A percentile compares a stretch with the other conserved stretches of the same genome.
These are phyloP conservation scores for Plectosphaerella sp. DNA, from an alignment of 2,329 filamentous ascomycete genomes.

Conservation along the genomic window DNA sequence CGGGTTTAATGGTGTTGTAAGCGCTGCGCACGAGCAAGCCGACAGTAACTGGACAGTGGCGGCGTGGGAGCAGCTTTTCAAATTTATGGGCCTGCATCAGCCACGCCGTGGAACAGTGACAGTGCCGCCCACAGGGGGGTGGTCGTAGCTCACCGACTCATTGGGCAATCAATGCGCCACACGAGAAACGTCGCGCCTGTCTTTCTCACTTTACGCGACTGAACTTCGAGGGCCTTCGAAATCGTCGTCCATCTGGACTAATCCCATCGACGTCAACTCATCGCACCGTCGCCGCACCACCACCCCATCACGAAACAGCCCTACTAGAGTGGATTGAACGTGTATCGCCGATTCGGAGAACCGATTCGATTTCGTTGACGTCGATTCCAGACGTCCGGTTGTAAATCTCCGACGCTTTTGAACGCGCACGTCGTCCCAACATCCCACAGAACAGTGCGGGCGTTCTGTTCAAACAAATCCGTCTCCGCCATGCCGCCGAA, in stretches of 20 bases:
- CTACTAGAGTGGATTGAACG: too few relatives aligned
- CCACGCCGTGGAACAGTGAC: background rate
- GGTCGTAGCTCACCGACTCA: background rate
- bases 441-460: background rate
- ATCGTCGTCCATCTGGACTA: background rate
- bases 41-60: background rate
- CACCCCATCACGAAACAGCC: background rate
- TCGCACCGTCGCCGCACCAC: background rate
- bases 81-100: background rate
- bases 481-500: slow-evolving; percentile 46
- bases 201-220: background rate
- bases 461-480: background rate
- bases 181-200: slow-evolving; percentile 2
- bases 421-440: background rate
- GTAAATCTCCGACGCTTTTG: too few relatives aligned
- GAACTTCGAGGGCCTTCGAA: background rate
- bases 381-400: too few relatives aligned
- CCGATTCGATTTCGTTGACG: too few relatives aligned
- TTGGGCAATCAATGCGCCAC: slow-evolving; percentile 2
- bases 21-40: too few relatives aligned
- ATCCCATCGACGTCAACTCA: background rate
- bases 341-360: too few relatives aligned
- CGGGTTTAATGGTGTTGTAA: too few relatives aligned
- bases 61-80: background rate
- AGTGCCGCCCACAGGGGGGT: background rate